Conservation (phyloP, 192 early-diverging fungal genomes). For the Gryganskiella cystojenkinii region DNA sequence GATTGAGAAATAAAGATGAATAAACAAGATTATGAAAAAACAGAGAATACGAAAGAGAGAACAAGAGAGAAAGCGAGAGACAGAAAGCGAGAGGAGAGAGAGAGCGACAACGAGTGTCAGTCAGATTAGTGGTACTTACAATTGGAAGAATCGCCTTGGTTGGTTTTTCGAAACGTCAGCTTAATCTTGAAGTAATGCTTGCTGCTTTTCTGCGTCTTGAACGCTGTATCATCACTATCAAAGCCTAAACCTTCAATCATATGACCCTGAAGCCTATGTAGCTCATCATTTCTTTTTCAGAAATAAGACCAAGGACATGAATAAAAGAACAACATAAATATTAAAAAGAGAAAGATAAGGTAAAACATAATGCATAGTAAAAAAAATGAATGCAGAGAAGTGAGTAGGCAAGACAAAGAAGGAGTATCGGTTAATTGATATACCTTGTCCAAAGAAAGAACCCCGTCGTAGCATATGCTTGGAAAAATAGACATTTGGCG, state of each 20-base stretch:
- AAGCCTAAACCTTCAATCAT: no score
- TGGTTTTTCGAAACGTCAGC: slow-evolving; percentile 3
- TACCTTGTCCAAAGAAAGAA: slow-evolving; percentile 5
- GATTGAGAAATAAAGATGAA: not conserved
- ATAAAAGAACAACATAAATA: no score
- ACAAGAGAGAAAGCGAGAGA: no score
- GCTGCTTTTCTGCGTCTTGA: slow-evolving; percentile 1
- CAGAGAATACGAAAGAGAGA: not conserved
- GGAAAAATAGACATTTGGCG: slow-evolving; percentile 1
- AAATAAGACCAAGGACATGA: not conserved
- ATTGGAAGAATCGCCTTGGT: not conserved
- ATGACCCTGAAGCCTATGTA: not conserved
- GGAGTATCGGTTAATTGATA: no score
- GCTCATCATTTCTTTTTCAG: slow-evolving; percentile 4
- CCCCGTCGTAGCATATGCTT: slow-evolving; percentile 1
- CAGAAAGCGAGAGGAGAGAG: not conserved
- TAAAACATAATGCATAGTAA: not conserved
- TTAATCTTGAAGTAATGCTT: slow-evolving; percentile 1
- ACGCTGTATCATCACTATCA: not conserved
- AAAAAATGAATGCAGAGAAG: not conserved
- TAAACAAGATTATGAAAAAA: not conserved
- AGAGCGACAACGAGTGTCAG: no score
- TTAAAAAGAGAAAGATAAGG: not conserved
- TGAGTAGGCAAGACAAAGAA: not conserved
- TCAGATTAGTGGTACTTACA: no score